Percentiles rank a stretch among this genome's conserved stretches.
These are phyloP conservation scores for Saccharomycopsis oosterbeekiorum DNA, from an alignment of 805 yeast species.

Conservation along the genomic window DNA sequence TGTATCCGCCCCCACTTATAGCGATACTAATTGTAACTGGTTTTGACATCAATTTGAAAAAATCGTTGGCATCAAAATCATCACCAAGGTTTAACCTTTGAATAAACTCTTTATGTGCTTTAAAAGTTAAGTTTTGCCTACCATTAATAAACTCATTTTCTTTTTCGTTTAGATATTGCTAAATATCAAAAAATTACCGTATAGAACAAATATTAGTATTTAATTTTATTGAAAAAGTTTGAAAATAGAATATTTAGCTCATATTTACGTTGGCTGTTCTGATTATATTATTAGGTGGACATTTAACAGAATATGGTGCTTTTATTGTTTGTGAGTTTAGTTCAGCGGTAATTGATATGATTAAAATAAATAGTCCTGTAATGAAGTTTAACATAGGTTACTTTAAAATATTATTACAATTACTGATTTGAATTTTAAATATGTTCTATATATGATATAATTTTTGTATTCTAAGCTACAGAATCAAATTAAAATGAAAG, in stretches of 20 bases:
- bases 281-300: conserved; percentile 8
- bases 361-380: not conserved
- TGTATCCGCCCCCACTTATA: conserved; percentile 43
- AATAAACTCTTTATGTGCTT: conserved; percentile 6
- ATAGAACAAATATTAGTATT: not conserved
- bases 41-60: not conserved
- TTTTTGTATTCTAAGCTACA: too few species aligned
- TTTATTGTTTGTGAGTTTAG: not conserved
- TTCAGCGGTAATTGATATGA: not conserved
- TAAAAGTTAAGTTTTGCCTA: conserved; percentile 1
- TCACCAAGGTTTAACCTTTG: not conserved
- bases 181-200: not conserved
- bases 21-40: conserved; percentile 31
- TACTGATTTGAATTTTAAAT: too few species aligned
- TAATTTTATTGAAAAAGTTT: not conserved
- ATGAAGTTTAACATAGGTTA: not conserved
- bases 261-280: conserved; percentile 11
- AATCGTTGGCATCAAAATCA: conserved; percentile 8
- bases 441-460: too few species aligned
- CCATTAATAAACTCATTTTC: conserved; percentile 1
- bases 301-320: conserved; percentile 6
- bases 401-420: not conserved
- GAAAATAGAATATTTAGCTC: not conserved
- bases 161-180: conserved; percentile 7
- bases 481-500: too few species aligned